Percentiles rank a stretch among this genome's conserved stretches.
phyloP scores from a whole-genome alignment of 805 yeast species.

The Candida bentonensis region DNA sequence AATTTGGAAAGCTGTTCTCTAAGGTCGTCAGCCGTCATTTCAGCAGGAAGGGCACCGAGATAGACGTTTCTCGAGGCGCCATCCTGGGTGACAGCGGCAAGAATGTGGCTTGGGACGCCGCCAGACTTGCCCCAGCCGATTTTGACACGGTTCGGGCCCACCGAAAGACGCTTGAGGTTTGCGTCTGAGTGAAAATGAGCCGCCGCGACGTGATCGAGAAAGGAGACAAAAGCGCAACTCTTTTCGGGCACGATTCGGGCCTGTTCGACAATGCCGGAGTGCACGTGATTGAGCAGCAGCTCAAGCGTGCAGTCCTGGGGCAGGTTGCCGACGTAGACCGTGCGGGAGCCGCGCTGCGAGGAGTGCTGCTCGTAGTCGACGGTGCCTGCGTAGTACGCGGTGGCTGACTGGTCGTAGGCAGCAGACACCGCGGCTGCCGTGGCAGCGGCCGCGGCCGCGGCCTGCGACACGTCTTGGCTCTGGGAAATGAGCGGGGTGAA shows the following conservation, averaged over 20 bases:
- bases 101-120: conserved; percentile 59
- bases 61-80: conserved; percentile 92
- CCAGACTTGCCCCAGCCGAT: conserved; percentile 89
- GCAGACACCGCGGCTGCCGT: conserved; percentile 4
- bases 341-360: conserved; percentile 7
- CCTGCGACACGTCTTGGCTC: conserved; percentile 6
- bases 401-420: background rate
- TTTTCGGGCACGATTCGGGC: conserved; percentile 62
- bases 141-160: conserved; percentile 68
- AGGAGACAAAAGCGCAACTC: conserved; percentile 81
- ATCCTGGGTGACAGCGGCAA: conserved; percentile 63
- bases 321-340: conserved; percentile 6
- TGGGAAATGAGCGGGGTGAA: conserved; percentile 7
- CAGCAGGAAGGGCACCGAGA: conserved; percentile 63
- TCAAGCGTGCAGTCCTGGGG: conserved; percentile 1
- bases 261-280: conserved; percentile 79
- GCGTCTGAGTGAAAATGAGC: conserved; percentile 89
- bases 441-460: conserved; percentile 5
- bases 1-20: conserved; percentile 50
- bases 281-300: conserved; percentile 65
- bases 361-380: conserved; percentile 4
- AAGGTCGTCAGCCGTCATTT: conserved; percentile 52
- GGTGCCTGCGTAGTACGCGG: background rate
- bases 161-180: conserved; percentile 64
- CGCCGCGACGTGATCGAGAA: conserved; percentile 80